phyloP scores from a whole-genome alignment of 495 filamentous ascomycete species.

The Podospora didyma region DNA sequence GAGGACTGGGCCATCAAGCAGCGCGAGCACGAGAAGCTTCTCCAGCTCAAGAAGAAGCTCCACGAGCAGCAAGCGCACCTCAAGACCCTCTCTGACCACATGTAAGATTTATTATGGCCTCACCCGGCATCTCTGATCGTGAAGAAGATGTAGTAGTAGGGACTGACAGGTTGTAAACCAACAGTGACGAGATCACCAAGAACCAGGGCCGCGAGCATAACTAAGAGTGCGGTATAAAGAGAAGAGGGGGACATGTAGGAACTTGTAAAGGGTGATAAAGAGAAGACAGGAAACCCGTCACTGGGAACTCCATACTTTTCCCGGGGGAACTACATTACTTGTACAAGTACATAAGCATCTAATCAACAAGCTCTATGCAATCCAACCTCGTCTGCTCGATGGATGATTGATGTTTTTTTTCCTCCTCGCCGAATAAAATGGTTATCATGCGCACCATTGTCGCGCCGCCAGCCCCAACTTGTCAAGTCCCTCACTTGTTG shows the following conservation, averaged over 20 bases:
- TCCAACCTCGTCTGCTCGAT: background rate
- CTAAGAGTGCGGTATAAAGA: conserved; percentile 34
- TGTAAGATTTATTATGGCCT: conserved; percentile 51
- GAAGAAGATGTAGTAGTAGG: background rate
- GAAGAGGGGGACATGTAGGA: background rate
- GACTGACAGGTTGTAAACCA: conserved; percentile 16
- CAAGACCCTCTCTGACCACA: conserved; percentile 76
- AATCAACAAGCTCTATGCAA: background rate
- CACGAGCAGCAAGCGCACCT: conserved; percentile 74
- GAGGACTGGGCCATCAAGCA: conserved; percentile 79
- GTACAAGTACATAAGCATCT: conserved; percentile 16
- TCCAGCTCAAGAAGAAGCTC: conserved; percentile 74
- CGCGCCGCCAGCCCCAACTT: conserved; percentile 33
- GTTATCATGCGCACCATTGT: conserved; percentile 9
- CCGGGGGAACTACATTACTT: conserved; percentile 8
- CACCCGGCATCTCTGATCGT: no score
- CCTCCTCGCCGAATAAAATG: background rate
- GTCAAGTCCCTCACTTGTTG: conserved; percentile 3
- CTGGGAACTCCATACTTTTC: background rate
- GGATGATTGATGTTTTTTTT: background rate
- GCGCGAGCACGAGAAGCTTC: conserved; percentile 81
- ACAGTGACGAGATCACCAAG: conserved; percentile 64
- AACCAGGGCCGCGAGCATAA: conserved; percentile 71
- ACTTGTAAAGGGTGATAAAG: background rate
- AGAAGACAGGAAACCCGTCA: background rate